Evolutionary conservation across 371 early-diverging fungal species (phyloP).

Genomic region (Mortierella sp.): DNA sequence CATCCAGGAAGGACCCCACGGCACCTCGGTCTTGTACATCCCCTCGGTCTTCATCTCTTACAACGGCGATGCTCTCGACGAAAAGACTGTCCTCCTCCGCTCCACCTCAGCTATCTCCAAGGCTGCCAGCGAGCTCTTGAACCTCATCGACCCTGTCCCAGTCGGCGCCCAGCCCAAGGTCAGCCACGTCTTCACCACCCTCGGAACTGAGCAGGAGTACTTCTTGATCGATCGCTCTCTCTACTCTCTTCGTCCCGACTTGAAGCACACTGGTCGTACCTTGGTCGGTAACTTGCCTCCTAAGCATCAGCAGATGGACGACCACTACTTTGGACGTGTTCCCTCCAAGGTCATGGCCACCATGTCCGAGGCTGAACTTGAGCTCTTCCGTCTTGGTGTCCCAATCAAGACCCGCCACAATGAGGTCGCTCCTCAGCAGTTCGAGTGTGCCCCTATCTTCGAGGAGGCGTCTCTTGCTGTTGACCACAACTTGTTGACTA

Average conservation of each 20-base stretch:
- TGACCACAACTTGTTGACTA: constrained; percentile 97
- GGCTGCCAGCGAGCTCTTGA: constrained; percentile 82
- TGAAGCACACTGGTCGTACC: constrained; percentile 96
- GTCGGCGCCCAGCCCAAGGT: constrained; percentile 71
- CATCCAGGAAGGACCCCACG: constrained; percentile 91
- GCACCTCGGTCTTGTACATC: constrained; percentile 90
- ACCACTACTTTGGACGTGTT: constrained; percentile 98
- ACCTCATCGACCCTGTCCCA: constrained; percentile 74
- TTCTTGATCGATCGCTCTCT: constrained; percentile 95
- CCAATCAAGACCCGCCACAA: constrained; percentile 99
- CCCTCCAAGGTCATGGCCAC: constrained; percentile 92
- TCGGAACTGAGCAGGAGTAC: constrained; percentile 98
- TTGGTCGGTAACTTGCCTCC: constrained; percentile 93
- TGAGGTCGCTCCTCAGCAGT: constrained; percentile 98
- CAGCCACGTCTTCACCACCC: constrained; percentile 86
- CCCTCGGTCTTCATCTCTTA: constrained; percentile 98
- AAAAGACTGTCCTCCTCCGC: constrained; percentile 96
- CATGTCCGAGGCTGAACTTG: constrained; percentile 93
- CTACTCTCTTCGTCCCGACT: constrained; percentile 92
- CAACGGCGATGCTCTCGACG: constrained; percentile 98
- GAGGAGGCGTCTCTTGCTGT: constrained; percentile 95
- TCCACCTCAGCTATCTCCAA: constrained; percentile 87
- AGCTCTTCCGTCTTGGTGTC: constrained; percentile 92
- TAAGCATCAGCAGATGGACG: constrained; percentile 97
- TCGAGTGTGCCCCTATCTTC: constrained; percentile 96